phyloP scores from a whole-genome alignment of 345 rosid genomes.

The Rhizophora mangle region DNA sequence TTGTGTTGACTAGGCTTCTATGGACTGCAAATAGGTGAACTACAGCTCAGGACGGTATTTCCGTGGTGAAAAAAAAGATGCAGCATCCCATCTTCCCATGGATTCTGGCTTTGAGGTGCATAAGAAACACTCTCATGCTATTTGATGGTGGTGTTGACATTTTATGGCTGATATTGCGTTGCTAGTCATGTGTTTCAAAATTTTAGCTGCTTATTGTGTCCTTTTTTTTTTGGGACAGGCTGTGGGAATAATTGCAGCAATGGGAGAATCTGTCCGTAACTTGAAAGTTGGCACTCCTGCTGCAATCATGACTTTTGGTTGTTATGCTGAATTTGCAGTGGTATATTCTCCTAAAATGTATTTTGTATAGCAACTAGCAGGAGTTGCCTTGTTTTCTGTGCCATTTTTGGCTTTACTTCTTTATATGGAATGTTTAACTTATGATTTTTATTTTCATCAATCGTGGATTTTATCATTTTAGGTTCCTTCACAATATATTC shows the following conservation, averaged over 20 bases:
- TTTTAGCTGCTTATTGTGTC: not conserved
- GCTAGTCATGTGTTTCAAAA: not conserved
- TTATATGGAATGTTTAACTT: not conserved
- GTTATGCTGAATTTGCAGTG: constrained; percentile 73
- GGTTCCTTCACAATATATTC: constrained; percentile 74
- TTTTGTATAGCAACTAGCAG: constrained; percentile 6
- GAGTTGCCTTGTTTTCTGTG: constrained; percentile 11
- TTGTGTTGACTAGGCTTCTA: constrained; percentile 13
- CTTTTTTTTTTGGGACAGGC: constrained; percentile 39
- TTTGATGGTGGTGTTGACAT: constrained; percentile 15
- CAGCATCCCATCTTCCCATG: constrained; percentile 66
- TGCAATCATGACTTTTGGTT: constrained; percentile 83
- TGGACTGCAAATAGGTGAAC: constrained; percentile 57
- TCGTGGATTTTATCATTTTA: constrained; percentile 21
- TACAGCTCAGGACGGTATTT: constrained; percentile 97
- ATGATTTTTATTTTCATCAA: constrained; percentile 1
- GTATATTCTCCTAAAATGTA: constrained; percentile 34
- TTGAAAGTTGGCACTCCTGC: constrained; percentile 89
- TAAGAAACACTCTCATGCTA: not conserved
- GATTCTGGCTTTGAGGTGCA: constrained; percentile 96
- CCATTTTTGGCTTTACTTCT: not conserved
- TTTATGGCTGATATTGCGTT: constrained; percentile 8
- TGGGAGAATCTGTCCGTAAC: constrained; percentile 69
- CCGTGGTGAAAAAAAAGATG: constrained; percentile 36
- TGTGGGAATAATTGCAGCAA: constrained; percentile 84